A percentile compares a stretch with the other conserved stretches of the same genome.
These are phyloP conservation scores for Polygonum maritimum DNA, from an alignment of 148 eudicot species.

Conservation along the genomic window DNA sequence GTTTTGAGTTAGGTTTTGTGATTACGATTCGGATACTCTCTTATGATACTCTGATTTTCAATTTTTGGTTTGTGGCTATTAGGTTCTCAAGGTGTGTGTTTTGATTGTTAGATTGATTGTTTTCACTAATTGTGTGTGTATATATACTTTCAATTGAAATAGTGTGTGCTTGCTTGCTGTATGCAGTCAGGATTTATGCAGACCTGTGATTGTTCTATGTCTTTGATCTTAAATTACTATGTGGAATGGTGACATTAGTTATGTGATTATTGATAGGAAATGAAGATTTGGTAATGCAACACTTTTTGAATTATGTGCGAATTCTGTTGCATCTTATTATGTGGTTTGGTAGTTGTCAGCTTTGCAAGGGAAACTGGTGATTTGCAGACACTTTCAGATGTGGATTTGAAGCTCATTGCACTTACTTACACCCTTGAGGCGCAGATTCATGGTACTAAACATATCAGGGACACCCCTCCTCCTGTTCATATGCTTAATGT, in stretches of 20 bases:
- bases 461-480: conserved; percentile 77
- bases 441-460: conserved; percentile 72
- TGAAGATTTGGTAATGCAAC: background rate
- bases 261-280: background rate
- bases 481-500: conserved; percentile 72
- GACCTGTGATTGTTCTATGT: background rate
- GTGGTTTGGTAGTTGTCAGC: conserved; percentile 45
- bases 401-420: conserved; percentile 94
- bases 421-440: conserved; percentile 85
- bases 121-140: background rate
- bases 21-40: background rate
- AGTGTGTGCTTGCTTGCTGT: background rate
- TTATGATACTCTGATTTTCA: background rate
- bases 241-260: background rate
- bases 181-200: background rate
- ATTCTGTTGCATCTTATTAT: background rate
- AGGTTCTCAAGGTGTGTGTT: background rate
- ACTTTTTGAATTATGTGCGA: background rate
- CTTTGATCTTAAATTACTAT: background rate
- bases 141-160: background rate
- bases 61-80: background rate
- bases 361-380: conserved; percentile 97
- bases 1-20: background rate
- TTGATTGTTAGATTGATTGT: background rate
- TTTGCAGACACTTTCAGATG: conserved; percentile 90